A percentile compares a stretch with the other conserved stretches of the same genome.
Evolutionary conservation across 768 basidiomycete species (phyloP).

Genomic region (Zangia roseola): DNA sequence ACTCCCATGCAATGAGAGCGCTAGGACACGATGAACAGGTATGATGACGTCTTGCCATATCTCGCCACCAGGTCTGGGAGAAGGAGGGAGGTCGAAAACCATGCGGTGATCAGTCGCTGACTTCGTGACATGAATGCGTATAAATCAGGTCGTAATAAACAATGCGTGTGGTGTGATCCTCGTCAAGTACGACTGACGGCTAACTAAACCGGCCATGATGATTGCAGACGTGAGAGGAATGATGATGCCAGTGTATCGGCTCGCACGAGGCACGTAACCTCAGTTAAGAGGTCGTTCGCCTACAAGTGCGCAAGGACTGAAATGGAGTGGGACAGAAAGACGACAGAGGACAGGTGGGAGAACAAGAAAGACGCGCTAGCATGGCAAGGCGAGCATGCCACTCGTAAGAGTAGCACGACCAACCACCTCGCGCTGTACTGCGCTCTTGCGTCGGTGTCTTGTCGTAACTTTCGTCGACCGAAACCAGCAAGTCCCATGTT

Average conservation of each 20-base stretch:
- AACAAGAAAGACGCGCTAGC: conserved; percentile 49
- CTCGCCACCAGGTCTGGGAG: conserved; percentile 20
- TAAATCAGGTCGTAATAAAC: conserved; percentile 46
- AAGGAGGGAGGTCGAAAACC: conserved; percentile 23
- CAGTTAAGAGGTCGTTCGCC: conserved; percentile 80
- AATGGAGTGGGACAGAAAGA: conserved; percentile 46
- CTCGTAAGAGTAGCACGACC: conserved; percentile 48
- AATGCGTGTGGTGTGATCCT: conserved; percentile 32
- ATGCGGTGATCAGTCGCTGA: conserved; percentile 49
- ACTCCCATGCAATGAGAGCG: conserved; percentile 37
- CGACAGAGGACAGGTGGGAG: conserved; percentile 37
- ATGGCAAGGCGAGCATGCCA: conserved; percentile 53
- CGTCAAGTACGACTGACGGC: conserved; percentile 22
- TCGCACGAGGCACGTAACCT: conserved; percentile 76
- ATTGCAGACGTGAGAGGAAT: conserved; percentile 24
- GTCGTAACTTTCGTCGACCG: conserved; percentile 52
- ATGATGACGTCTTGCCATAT: conserved; percentile 27
- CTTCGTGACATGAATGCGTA: conserved; percentile 30
- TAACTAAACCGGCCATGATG: conserved; percentile 25
- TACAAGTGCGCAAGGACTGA: conserved; percentile 58
- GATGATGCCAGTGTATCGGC: conserved; percentile 72
- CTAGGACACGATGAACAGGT: conserved; percentile 21
- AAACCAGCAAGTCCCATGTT: conserved; percentile 51
- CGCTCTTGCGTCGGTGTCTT: conserved; percentile 74
- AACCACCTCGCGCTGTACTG: conserved; percentile 52